Conservation (phyloP, 2,329 filamentous ascomycete species). For the Ophiocordyceps camponoti-saundersi region DNA sequence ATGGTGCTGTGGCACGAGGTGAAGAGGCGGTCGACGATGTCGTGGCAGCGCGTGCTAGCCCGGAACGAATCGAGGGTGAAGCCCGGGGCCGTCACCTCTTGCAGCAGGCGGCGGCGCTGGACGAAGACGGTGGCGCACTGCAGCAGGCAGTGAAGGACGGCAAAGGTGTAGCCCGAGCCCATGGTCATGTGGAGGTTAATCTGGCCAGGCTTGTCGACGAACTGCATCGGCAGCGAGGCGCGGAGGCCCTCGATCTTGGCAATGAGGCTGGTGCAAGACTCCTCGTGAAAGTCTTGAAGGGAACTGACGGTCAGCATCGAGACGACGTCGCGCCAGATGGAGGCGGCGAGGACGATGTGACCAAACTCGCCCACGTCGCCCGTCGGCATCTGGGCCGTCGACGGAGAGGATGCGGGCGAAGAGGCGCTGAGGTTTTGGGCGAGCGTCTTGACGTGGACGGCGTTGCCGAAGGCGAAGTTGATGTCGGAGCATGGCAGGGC, state of each 20-base stretch:
- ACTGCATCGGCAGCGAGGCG: slow-evolving; percentile 38
- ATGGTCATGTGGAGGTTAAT: slow-evolving; percentile 46
- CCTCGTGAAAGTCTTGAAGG: slow-evolving; percentile 33
- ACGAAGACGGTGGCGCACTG: slow-evolving; percentile 45
- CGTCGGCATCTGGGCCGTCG: slow-evolving; percentile 20
- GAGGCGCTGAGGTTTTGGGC: slow-evolving; percentile 16
- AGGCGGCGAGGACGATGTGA: slow-evolving; percentile 42
- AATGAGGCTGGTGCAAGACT: slow-evolving; percentile 32
- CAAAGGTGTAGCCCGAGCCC: slow-evolving; percentile 45
- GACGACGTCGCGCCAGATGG: slow-evolving; percentile 44
- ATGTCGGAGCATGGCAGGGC: slow-evolving; percentile 43
- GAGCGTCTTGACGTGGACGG: slow-evolving; percentile 40
- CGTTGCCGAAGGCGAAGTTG: slow-evolving; percentile 45
- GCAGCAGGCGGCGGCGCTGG: slow-evolving; percentile 40
- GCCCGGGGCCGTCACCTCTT: slow-evolving; percentile 33
- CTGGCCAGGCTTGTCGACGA: slow-evolving; percentile 42
- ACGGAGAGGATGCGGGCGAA: slow-evolving; percentile 13
- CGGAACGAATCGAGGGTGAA: slow-evolving; percentile 39
- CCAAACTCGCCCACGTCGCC: slow-evolving; percentile 43
- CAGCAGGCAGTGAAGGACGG: slow-evolving; percentile 44
- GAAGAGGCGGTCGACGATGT: slow-evolving; percentile 38
- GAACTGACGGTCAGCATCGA: slow-evolving; percentile 41
- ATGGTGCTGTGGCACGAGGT: slow-evolving; percentile 42
- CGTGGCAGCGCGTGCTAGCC: slow-evolving; percentile 28
- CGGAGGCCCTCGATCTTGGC: slow-evolving; percentile 38